Percentiles rank a stretch among this genome's conserved stretches.
These are phyloP conservation scores for Apiospora kogelbergensis DNA, from an alignment of 2,329 filamentous ascomycete genomes.

Conservation along the genomic window DNA sequence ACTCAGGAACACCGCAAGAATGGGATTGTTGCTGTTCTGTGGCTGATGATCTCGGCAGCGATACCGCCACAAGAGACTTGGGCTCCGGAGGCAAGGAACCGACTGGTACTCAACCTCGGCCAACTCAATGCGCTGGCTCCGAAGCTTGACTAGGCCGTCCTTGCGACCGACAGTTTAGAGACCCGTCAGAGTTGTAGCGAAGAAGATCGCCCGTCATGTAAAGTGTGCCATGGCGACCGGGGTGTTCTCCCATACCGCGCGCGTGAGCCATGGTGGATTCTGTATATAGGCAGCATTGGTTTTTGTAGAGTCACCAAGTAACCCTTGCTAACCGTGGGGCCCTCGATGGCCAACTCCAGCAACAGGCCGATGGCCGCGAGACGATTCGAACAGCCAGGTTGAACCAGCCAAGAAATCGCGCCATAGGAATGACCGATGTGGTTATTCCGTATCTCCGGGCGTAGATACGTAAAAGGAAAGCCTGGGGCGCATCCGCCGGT, in stretches of 20 bases:
- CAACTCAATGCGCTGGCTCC: not conserved
- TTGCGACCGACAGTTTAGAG: not conserved
- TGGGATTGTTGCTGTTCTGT: not conserved
- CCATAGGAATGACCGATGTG: not conserved
- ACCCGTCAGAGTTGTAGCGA: not conserved
- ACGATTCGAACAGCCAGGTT: not conserved
- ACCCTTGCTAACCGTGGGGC: slow-evolving; percentile 12
- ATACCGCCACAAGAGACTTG: not conserved
- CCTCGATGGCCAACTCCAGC: slow-evolving; percentile 14
- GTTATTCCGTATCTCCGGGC: not conserved
- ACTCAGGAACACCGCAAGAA: slow-evolving; percentile 4
- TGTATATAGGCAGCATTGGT: slow-evolving; percentile 12
- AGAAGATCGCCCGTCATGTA: slow-evolving; percentile 3
- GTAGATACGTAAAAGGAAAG: not conserved
- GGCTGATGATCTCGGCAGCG: slow-evolving; percentile 5
- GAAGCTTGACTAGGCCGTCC: not conserved
- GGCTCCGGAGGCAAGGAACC: not conserved
- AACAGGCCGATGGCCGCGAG: slow-evolving; percentile 8
- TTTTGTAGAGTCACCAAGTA: slow-evolving; percentile 10
- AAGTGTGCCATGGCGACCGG: not conserved
- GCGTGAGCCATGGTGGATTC: slow-evolving; percentile 11
- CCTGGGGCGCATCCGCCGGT: not conserved
- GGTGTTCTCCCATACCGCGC: not conserved
- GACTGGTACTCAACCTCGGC: not conserved
- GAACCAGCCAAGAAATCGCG: not conserved